Evolutionary conservation across 768 basidiomycete species (phyloP).

Genomic region (Vararia minispora): DNA sequence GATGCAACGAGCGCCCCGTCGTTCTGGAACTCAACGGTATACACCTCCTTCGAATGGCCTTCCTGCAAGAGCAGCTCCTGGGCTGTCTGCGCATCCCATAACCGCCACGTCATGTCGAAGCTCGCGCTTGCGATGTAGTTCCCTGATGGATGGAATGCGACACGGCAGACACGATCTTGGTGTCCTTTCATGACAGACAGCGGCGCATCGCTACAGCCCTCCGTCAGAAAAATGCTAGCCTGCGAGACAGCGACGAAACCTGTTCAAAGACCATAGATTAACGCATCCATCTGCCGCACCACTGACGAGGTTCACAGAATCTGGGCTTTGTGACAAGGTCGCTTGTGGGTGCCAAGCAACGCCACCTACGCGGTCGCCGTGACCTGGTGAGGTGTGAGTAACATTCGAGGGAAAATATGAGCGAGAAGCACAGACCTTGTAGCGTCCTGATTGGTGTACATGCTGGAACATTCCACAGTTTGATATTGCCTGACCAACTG

Average conservation of each 20-base stretch:
- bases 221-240: background rate
- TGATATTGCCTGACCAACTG: constrained; percentile 93
- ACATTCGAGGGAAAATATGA: background rate
- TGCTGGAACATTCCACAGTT: constrained; percentile 90
- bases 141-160: constrained; percentile 95
- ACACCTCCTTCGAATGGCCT: constrained; percentile 96
- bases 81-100: constrained; percentile 85
- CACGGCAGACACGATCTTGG: constrained; percentile 80
- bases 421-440: constrained; percentile 38
- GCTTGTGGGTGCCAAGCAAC: constrained; percentile 97
- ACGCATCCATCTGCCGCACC: constrained; percentile 83
- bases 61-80: constrained; percentile 86
- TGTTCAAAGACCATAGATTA: constrained; percentile 81
- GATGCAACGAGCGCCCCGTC: constrained; percentile 91
- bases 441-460: constrained; percentile 72
- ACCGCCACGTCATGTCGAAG: constrained; percentile 94
- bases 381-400: constrained; percentile 37
- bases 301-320: constrained; percentile 75
- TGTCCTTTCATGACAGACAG: constrained; percentile 85
- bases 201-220: constrained; percentile 57
- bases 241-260: constrained; percentile 43
- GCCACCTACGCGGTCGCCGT: constrained; percentile 86
- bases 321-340: constrained; percentile 55
- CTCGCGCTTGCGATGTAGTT: constrained; percentile 89
- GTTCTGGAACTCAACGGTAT: constrained; percentile 89